These are phyloP conservation scores for Hypoxylon sp. DNA, from an alignment of 2,329 filamentous ascomycete genomes.

Conservation along the genomic window DNA sequence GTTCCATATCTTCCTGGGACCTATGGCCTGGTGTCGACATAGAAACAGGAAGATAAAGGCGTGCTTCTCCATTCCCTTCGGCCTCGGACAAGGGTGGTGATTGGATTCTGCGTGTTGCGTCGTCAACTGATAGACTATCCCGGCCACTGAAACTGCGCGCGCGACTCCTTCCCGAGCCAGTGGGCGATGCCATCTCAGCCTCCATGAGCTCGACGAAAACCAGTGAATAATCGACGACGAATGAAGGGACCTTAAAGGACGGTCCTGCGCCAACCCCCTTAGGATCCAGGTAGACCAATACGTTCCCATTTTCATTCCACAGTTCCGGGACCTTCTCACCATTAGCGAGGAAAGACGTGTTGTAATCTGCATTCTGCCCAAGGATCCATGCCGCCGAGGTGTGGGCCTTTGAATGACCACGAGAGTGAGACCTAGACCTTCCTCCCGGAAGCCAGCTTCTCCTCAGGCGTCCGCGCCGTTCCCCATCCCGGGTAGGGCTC, in stretches of 20 bases:
- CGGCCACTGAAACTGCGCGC: conserved; percentile 64
- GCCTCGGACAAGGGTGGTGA: conserved; percentile 57
- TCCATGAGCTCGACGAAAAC: conserved; percentile 69
- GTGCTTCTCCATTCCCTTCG: conserved; percentile 59
- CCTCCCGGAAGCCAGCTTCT: conserved; percentile 69
- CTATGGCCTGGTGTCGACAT: conserved; percentile 56
- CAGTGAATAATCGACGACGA: conserved; percentile 68
- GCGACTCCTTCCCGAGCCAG: conserved; percentile 53
- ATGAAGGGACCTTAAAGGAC: conserved; percentile 72
- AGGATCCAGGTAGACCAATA: conserved; percentile 71
- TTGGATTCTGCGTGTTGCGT: conserved; percentile 60
- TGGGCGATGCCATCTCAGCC: conserved; percentile 58
- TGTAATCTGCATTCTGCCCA: conserved; percentile 70
- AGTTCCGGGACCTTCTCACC: conserved; percentile 75
- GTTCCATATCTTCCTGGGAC: conserved; percentile 65
- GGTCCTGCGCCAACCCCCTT: conserved; percentile 65
- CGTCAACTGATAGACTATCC: conserved; percentile 64
- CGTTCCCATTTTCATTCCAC: conserved; percentile 73
- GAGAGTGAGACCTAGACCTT: conserved; percentile 67
- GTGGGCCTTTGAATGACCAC: conserved; percentile 51
- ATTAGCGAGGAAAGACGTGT: conserved; percentile 64
- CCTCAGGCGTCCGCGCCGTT: conserved; percentile 61
- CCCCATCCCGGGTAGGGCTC: conserved; percentile 58
- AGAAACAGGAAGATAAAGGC: conserved; percentile 69
- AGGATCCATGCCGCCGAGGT: conserved; percentile 68